phyloP scores from a whole-genome alignment of 345 rosid species.

The Citrus medica region DNA sequence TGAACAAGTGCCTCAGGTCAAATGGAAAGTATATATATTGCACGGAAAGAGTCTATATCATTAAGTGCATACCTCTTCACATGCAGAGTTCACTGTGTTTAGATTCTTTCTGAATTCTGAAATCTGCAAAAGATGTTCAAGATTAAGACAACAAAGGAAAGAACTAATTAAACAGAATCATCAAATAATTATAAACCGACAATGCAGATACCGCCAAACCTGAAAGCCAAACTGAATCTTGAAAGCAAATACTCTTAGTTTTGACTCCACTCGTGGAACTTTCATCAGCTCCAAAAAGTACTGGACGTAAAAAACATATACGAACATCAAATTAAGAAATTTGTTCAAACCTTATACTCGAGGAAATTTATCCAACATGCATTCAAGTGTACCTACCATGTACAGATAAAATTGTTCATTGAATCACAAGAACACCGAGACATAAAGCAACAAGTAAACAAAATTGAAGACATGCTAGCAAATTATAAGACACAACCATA shows the following conservation, averaged over 20 bases:
- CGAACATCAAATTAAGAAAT: neutral
- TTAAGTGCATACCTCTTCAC: conserved; percentile 69
- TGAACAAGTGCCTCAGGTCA: neutral
- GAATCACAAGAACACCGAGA: neutral
- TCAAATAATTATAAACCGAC: conserved; percentile 22
- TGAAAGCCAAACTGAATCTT: conserved; percentile 89
- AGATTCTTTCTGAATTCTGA: conserved; percentile 83
- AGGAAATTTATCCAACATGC: conserved; percentile 1
- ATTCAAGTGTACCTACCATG: neutral
- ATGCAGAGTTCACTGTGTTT: conserved; percentile 81
- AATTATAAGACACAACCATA: neutral
- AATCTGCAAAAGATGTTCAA: conserved; percentile 42
- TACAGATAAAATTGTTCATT: neutral
- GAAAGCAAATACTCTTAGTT: conserved; percentile 92
- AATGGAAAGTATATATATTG: conserved; percentile 7
- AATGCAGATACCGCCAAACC: conserved; percentile 67
- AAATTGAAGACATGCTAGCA: neutral
- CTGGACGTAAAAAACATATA: conserved; percentile 39
- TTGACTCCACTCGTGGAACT: conserved; percentile 98
- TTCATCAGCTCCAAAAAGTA: conserved; percentile 93
- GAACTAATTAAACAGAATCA: conserved; percentile 11
- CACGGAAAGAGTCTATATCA: conserved; percentile 12
- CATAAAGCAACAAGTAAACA: neutral
- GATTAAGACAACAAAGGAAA: conserved; percentile 15
- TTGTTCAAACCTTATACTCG: neutral